A percentile compares a stretch with the other conserved stretches of the same genome.
Conservation (phyloP, 83 land plant species). For the Diphasiastrum complanatum region DNA sequence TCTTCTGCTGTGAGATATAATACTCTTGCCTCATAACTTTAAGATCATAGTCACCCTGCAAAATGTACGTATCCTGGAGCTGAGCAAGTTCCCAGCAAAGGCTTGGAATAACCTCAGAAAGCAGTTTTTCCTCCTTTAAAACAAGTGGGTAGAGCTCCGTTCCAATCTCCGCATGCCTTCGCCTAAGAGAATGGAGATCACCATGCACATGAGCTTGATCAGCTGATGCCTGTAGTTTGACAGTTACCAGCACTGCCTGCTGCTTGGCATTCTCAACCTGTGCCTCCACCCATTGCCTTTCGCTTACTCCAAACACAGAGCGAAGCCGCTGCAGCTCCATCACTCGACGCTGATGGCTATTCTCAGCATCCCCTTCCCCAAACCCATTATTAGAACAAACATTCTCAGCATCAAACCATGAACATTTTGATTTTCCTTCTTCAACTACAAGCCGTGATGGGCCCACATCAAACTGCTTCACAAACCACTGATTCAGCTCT, state of each 20-base stretch:
- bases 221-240: constrained; percentile 69
- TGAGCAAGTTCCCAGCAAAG: constrained; percentile 16
- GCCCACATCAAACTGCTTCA: constrained; percentile 90
- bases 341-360: constrained; percentile 74
- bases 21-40: constrained; percentile 17
- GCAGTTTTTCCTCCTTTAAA: constrained; percentile 70
- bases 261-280: constrained; percentile 98
- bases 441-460: constrained; percentile 94
- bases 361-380: constrained; percentile 83
- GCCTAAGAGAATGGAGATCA: constrained; percentile 87
- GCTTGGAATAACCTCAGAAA: constrained; percentile 58
- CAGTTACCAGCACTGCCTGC: constrained; percentile 73
- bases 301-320: constrained; percentile 97
- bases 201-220: constrained; percentile 92
- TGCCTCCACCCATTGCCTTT: constrained; percentile 98
- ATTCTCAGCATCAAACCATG: constrained; percentile 90
- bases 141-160: constrained; percentile 63
- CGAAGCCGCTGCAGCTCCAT: constrained; percentile 89
- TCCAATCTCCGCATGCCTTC: constrained; percentile 71
- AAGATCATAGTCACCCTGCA: constrained; percentile 17
- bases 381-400: no score
- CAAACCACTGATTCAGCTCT: constrained; percentile 84
- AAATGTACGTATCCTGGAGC: constrained; percentile 12
- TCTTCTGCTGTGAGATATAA: constrained; percentile 10
- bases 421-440: constrained; percentile 93